These are phyloP conservation scores for Auriculariales sp. DNA, from an alignment of 768 basidiomycete species.

Conservation along the genomic window DNA sequence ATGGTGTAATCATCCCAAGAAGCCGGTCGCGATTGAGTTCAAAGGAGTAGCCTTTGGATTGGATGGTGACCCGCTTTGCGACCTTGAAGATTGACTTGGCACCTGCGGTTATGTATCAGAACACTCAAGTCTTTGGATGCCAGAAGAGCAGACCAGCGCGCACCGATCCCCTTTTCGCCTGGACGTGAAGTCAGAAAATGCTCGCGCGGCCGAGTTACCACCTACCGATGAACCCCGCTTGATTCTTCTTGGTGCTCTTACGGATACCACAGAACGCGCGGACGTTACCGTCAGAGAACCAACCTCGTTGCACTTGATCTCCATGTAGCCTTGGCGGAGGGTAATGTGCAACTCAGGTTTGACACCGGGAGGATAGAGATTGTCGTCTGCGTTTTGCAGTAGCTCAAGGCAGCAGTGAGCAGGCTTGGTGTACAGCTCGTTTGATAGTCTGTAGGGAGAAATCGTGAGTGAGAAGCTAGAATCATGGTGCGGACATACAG, in stretches of 20 bases:
- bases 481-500: not conserved
- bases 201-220: not conserved
- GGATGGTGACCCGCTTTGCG: conserved; percentile 12
- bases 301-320: conserved; percentile 13
- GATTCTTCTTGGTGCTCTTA: conserved; percentile 12
- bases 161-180: conserved; percentile 18
- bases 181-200: not conserved
- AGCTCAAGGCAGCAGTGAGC: conserved; percentile 16
- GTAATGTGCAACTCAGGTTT: conserved; percentile 8
- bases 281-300: conserved; percentile 12
- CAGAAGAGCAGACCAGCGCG: not conserved
- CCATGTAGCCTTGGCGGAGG: conserved; percentile 6
- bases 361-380: conserved; percentile 5
- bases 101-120: conserved; percentile 2
- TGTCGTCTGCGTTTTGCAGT: conserved; percentile 17
- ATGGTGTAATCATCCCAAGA: conserved; percentile 16
- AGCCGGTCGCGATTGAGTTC: conserved; percentile 7
- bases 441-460: not conserved
- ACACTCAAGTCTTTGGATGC: not conserved
- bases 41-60: conserved; percentile 11
- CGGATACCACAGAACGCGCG: conserved; percentile 14
- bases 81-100: conserved; percentile 17
- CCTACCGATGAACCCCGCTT: conserved; percentile 8
- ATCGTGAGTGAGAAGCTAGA: not conserved
- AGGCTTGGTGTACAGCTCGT: conserved; percentile 14